Conservation (phyloP, 345 rosid genomes). For the Aquilaria sinensis region DNA sequence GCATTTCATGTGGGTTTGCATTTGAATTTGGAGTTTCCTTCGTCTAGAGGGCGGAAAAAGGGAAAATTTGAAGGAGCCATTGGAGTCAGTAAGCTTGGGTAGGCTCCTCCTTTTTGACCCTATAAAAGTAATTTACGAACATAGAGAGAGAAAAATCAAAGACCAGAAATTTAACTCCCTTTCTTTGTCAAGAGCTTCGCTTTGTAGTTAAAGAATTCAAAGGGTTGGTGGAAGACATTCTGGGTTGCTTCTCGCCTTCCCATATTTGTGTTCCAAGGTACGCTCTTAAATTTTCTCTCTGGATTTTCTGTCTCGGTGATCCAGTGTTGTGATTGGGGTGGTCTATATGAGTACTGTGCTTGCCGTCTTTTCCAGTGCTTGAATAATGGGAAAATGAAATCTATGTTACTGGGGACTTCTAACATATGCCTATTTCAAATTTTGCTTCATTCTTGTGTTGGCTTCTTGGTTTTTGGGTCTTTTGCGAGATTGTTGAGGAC, state of each 20-base stretch:
- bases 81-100: conserved; percentile 10
- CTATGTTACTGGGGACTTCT: conserved; percentile 2
- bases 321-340: not conserved
- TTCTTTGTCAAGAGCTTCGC: conserved; percentile 11
- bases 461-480: conserved; percentile 1
- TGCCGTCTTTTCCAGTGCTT: conserved; percentile 12
- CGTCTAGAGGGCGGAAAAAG: conserved; percentile 8
- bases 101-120: conserved; percentile 28
- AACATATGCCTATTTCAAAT: conserved; percentile 27
- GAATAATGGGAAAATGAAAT: conserved; percentile 22
- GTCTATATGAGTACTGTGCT: not conserved
- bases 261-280: conserved; percentile 22
- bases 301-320: not conserved
- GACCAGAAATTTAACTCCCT: conserved; percentile 8
- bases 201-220: conserved; percentile 25
- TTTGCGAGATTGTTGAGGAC: not conserved
- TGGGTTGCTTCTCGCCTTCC: conserved; percentile 14
- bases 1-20: conserved; percentile 22
- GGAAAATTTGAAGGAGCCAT: conserved; percentile 14
- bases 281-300: not conserved
- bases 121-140: conserved; percentile 7
- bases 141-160: conserved; percentile 9
- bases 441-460: conserved; percentile 2
- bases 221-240: conserved; percentile 8
- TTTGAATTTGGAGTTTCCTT: conserved; percentile 15